Conservation (phyloP, 441 rosid genomes). For the Erodium trifolium region DNA sequence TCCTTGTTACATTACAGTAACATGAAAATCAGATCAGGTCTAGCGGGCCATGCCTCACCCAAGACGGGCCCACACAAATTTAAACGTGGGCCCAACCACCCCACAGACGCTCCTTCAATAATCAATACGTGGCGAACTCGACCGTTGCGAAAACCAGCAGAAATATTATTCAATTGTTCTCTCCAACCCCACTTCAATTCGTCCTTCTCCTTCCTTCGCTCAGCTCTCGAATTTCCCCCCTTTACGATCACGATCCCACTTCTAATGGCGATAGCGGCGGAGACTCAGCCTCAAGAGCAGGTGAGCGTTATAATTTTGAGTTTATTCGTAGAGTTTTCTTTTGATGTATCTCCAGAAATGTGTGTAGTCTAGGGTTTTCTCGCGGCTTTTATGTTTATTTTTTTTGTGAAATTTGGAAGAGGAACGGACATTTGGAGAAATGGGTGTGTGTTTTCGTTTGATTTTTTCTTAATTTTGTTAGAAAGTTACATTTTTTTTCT, state of each 20-base stretch:
- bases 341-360: background rate
- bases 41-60: no score
- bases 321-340: background rate
- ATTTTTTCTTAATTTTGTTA: conserved; percentile 13
- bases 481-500: no score
- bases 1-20: no score
- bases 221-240: background rate
- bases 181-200: background rate
- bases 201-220: background rate
- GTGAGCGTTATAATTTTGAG: conserved; percentile 15
- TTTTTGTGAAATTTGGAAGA: background rate
- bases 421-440: background rate
- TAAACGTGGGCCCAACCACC: background rate
- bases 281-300: conserved; percentile 40
- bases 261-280: conserved; percentile 49
- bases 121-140: background rate
- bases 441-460: conserved; percentile 26
- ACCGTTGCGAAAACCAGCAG: background rate
- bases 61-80: background rate
- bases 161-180: background rate
- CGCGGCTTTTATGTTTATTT: background rate
- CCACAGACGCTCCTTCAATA: background rate
- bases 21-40: no score
- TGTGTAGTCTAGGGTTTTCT: no score
- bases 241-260: background rate